Conservation (phyloP, 305 asterid species). For the Coffea humblotiana region DNA sequence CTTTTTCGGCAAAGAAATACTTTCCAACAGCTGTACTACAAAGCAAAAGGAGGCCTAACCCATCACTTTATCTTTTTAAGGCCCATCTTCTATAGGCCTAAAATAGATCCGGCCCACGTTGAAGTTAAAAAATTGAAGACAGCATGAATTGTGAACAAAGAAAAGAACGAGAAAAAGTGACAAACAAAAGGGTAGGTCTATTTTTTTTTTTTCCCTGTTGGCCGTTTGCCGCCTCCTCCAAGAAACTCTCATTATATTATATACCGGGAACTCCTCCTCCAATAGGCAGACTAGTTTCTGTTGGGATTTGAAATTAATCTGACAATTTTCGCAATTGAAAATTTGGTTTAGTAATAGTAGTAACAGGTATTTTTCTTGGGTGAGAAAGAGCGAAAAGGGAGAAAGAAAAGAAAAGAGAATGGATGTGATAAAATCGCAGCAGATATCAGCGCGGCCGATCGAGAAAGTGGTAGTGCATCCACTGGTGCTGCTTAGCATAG, state of each 20-base stretch:
- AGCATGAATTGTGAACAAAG: not conserved
- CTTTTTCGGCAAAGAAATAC: not conserved
- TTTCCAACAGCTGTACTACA: too few species aligned
- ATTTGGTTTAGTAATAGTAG: not conserved
- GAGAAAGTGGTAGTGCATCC: constrained; percentile 94
- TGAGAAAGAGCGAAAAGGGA: too few species aligned
- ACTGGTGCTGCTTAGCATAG: constrained; percentile 81
- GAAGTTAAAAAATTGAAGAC: not conserved
- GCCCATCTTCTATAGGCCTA: not conserved
- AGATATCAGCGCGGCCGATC: constrained; percentile 64
- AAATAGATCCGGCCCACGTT: not conserved
- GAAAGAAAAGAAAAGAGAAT: constrained; percentile 27
- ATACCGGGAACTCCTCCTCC: too few species aligned
- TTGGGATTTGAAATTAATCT: not conserved
- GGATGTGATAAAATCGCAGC: constrained; percentile 93
- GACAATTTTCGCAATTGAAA: not conserved
- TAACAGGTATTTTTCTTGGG: too few species aligned
- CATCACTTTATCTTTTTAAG: too few species aligned
- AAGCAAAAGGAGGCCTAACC: not conserved
- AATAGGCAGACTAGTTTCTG: too few species aligned
- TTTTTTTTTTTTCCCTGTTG: too few species aligned
- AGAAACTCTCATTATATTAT: constrained; percentile 6
- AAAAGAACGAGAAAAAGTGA: not conserved
- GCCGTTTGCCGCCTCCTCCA: constrained; percentile 15
- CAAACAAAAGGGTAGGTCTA: not conserved